Percentiles rank a stretch among this genome's conserved stretches.
These are phyloP conservation scores for Solanum medicagineum DNA, from an alignment of 257 asterid species.

Conservation along the genomic window DNA sequence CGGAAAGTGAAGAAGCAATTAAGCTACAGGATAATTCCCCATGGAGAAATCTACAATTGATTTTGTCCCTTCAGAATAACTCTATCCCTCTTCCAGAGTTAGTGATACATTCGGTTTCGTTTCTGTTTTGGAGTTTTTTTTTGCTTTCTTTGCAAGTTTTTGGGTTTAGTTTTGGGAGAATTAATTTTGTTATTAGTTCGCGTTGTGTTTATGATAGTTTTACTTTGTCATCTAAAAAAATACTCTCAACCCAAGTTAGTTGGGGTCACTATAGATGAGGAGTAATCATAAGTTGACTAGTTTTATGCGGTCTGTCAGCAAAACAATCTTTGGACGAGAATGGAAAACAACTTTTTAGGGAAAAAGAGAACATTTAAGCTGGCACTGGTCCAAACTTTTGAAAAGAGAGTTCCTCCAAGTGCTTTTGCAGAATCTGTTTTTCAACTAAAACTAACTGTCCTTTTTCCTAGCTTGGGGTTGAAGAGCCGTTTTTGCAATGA, in stretches of 20 bases:
- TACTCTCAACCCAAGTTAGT: background rate
- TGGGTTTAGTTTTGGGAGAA: background rate
- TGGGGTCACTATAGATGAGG: background rate
- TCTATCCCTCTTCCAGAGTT: conserved; percentile 29
- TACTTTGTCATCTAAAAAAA: background rate
- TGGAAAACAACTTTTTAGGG: background rate
- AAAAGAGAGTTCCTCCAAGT: background rate
- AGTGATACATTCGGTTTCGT: background rate
- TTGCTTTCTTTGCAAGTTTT: background rate
- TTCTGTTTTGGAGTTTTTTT: background rate
- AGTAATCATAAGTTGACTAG: background rate
- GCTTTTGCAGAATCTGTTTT: background rate
- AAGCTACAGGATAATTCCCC: conserved; percentile 22
- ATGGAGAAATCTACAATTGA: conserved; percentile 60
- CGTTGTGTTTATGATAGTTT: background rate
- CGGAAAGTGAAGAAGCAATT: conserved; percentile 3
- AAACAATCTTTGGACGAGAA: background rate
- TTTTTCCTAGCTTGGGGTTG: background rate
- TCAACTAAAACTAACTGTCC: background rate
- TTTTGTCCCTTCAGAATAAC: conserved; percentile 48
- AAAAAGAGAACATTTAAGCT: background rate
- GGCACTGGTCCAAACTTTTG: background rate
- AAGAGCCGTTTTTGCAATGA: background rate
- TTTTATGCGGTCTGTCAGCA: background rate
- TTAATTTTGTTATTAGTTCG: background rate